These are phyloP conservation scores for Neopestalotiopsis rosae DNA, from an alignment of 2,329 filamentous ascomycete species.

Conservation along the genomic window DNA sequence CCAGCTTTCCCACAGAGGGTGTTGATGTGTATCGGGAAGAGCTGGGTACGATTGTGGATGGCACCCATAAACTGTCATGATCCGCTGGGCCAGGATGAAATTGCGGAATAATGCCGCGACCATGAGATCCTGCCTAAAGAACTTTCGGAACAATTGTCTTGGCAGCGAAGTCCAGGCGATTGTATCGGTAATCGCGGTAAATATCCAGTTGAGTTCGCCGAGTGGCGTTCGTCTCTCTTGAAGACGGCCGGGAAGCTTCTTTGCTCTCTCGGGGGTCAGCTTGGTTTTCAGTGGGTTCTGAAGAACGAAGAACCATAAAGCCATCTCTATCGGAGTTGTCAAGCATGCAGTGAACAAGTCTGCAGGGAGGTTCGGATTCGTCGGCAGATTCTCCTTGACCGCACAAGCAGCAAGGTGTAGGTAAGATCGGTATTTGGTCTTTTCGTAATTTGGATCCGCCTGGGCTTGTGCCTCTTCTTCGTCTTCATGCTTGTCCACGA, in stretches of 20 bases:
- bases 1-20: constrained; percentile 97
- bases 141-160: constrained; percentile 90
- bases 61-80: constrained; percentile 96
- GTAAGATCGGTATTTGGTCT: constrained; percentile 71
- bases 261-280: constrained; percentile 80
- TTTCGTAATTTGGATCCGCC: constrained; percentile 82
- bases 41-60: constrained; percentile 90
- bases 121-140: constrained; percentile 97
- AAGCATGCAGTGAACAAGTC: constrained; percentile 96
- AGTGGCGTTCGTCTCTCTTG: constrained; percentile 93
- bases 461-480: constrained; percentile 80
- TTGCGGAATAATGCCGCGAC: constrained; percentile 98
- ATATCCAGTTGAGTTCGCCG: constrained; percentile 98
- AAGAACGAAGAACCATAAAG: constrained; percentile 92
- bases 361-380: constrained; percentile 89
- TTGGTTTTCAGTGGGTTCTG: constrained; percentile 79
- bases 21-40: constrained; percentile 93
- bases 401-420: constrained; percentile 94
- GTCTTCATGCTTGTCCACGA: constrained; percentile 91
- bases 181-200: constrained; percentile 97
- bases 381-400: constrained; percentile 89
- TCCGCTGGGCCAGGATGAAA: constrained; percentile 89
- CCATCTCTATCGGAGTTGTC: constrained; percentile 97
- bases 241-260: constrained; percentile 86
- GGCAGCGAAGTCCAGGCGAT: constrained; percentile 98